phyloP scores from a whole-genome alignment of 2,329 filamentous ascomycete species.

The Colletotrichum sp. region DNA sequence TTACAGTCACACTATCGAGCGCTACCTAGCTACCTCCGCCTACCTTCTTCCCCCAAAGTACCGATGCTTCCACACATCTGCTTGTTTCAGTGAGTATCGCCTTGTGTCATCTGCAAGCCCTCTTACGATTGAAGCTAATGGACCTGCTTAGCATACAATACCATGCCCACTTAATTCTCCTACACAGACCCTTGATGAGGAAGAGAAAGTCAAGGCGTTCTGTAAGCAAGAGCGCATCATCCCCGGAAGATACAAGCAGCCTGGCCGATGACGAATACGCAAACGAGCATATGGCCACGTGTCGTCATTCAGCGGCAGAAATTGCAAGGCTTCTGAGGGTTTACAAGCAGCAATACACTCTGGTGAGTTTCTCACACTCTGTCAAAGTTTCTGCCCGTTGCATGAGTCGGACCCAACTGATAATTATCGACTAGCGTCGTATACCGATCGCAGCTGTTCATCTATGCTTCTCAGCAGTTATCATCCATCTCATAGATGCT shows the following conservation, averaged over 20 bases:
- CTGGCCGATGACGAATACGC: neutral
- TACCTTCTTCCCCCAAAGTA: slow-evolving; percentile 11
- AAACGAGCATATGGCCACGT: slow-evolving; percentile 21
- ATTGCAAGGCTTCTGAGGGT: slow-evolving; percentile 22
- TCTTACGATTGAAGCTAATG: rapidly evolving
- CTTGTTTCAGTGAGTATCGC: slow-evolving; percentile 23
- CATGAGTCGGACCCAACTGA: neutral
- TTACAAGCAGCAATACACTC: slow-evolving; percentile 25
- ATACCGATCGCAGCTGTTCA: slow-evolving; percentile 26
- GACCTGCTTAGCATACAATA: slow-evolving; percentile 21
- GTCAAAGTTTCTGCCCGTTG: rapidly evolving
- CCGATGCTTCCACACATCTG: slow-evolving; percentile 26
- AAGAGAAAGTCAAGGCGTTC: neutral
- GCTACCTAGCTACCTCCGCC: slow-evolving; percentile 19
- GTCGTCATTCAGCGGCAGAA: slow-evolving; percentile 24
- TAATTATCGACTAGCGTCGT: neutral
- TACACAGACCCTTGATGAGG: slow-evolving; percentile 24
- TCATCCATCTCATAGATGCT: slow-evolving; percentile 25
- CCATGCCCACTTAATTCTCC: slow-evolving; percentile 23
- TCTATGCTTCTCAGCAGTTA: slow-evolving; percentile 18
- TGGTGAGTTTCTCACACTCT: neutral
- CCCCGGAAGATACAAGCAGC: neutral
- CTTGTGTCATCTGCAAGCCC: neutral
- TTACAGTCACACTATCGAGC: slow-evolving; percentile 20
- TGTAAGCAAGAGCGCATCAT: neutral